A percentile compares a stretch with the other conserved stretches of the same genome.
Evolutionary conservation across 1,139 yeast species (phyloP).

Genomic region (Hanseniaspora uvarum): DNA sequence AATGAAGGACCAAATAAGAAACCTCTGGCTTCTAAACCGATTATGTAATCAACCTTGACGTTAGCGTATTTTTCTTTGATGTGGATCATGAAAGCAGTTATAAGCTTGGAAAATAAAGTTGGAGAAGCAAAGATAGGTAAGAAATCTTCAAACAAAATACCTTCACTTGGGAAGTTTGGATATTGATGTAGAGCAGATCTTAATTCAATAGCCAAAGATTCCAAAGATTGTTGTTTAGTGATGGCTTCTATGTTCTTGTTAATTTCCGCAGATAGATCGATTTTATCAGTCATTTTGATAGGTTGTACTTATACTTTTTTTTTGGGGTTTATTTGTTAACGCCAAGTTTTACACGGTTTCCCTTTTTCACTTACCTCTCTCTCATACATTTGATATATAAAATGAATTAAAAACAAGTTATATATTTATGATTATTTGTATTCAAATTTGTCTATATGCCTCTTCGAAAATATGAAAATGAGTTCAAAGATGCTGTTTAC

Average conservation of each 20-base stretch:
- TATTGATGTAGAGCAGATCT: slow-evolving; percentile 63
- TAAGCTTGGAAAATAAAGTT: slow-evolving; percentile 61
- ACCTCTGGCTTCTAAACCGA: slow-evolving; percentile 95
- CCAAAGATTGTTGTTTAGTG: slow-evolving; percentile 26
- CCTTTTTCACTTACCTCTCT: no score
- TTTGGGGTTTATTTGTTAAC: background rate
- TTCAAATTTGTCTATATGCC: no score
- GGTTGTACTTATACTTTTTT: background rate
- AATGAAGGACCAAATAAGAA: slow-evolving; percentile 91
- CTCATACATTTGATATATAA: no score
- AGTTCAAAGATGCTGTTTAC: no score
- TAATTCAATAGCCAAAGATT: slow-evolving; percentile 47
- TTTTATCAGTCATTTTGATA: slow-evolving; percentile 5
- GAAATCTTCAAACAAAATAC: slow-evolving; percentile 91
- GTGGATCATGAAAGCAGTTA: slow-evolving; percentile 72
- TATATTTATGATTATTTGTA: no score
- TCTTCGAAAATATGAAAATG: no score
- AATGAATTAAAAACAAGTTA: no score
- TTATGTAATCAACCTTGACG: slow-evolving; percentile 69
- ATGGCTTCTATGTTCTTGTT: slow-evolving; percentile 7
- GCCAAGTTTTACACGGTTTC: background rate
- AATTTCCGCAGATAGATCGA: slow-evolving; percentile 5
- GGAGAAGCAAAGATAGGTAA: slow-evolving; percentile 86
- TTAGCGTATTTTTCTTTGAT: slow-evolving; percentile 44
- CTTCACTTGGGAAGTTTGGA: slow-evolving; percentile 87